Base-by-base conservation (phyloP, 306 rosid species). In the Lathyrus aphaca region DNA sequence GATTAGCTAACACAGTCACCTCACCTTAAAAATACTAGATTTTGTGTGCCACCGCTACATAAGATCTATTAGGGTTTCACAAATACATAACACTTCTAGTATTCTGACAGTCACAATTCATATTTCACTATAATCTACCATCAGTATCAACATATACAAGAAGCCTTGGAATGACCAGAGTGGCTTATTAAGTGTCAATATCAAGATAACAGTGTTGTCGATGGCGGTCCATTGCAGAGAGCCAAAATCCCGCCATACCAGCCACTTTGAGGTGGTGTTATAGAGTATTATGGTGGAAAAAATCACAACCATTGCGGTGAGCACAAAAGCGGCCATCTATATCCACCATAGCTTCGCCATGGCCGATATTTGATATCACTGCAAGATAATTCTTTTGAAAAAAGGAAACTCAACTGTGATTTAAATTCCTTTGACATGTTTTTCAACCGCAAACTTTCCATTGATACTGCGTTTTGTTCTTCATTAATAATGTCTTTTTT, bases 381-480 rank as follows among this genome's bases (percentile, higher is more conserved):
- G 39, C 39, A 35, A 18, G 25, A 50, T 18, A 17, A 17, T 9
- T 50, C 57, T 50, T 17, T 18, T 50, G 29, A 18, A 10, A 50
- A 18, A 50, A 18, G 57, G 5, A 50, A 50, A 50, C 27, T 50
- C 12, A 30, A 57, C 42, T 58, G 17, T 55, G 51, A 56, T 60
- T 21, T 25, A 18, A 29, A 27, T 7, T 13, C 73, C 29, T 32
- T 57, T 51, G 25, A 17, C 25, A n/a, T 51, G 25, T 53, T 19
- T 19, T 53, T 19, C 32, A 53, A 53, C 10, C 61, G 64, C 55
- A 15, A 40, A 53, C 29, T 19, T 18, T 66, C 32, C 71, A 40
- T 53, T 35, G 63, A 59, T 48, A 76, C 27, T 66, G 29, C 61
- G 17, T 40, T 16, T 59, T 68, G 27, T 30, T n/a, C 39, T 60